These are phyloP conservation scores for Chondrus crispus DNA, from an alignment of 23 red algal species.

Conservation along the genomic window DNA sequence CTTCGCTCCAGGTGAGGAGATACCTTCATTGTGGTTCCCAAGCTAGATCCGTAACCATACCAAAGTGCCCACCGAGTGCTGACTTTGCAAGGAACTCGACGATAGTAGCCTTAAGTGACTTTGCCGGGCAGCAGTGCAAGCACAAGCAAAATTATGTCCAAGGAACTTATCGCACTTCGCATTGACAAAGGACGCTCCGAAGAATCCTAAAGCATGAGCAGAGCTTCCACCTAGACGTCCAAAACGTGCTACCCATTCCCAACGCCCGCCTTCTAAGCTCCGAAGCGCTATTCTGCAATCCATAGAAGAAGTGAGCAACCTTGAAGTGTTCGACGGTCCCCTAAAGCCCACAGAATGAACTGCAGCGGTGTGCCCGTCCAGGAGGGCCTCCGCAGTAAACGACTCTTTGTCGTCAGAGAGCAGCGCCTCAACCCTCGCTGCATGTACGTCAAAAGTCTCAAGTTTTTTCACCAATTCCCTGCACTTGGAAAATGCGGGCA, in stretches of 20 bases:
- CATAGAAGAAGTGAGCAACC: conserved; percentile 55
- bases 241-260: conserved; percentile 44
- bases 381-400: conserved; percentile 5
- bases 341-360: conserved; percentile 14
- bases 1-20: conserved; percentile 25
- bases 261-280: neutral
- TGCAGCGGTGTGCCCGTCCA: conserved; percentile 40
- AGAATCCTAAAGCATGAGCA: conserved; percentile 57
- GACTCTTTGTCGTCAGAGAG: neutral
- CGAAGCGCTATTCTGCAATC: conserved; percentile 55
- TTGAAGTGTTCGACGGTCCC: neutral
- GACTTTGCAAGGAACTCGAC: conserved; percentile 39
- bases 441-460: neutral
- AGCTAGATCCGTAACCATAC: conserved; percentile 16
- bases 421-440: neutral
- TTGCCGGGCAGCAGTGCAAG: conserved; percentile 34
- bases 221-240: conserved; percentile 48
- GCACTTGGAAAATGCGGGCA: conserved; percentile 16
- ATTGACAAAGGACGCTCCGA: conserved; percentile 17
- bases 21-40: conserved; percentile 47
- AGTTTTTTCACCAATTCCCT: neutral
- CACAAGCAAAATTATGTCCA: conserved; percentile 39
- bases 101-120: neutral
- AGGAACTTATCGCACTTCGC: neutral
- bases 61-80: conserved; percentile 46